A percentile compares a stretch with the other conserved stretches of the same genome.
Conservation (phyloP, 108 stramenopile species). For the Nitzschia sp. region DNA sequence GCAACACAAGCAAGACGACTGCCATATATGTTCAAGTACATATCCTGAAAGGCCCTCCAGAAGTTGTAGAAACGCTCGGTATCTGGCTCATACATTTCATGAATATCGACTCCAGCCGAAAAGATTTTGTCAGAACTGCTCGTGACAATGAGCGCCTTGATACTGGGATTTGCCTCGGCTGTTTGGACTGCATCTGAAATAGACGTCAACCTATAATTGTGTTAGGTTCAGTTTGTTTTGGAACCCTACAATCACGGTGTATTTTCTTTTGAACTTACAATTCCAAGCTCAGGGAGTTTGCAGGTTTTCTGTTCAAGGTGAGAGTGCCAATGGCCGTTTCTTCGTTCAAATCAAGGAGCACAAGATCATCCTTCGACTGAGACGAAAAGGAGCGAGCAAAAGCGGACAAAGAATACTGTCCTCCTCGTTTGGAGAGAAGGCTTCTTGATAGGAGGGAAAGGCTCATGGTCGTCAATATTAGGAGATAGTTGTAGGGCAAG, state of each 20-base stretch:
- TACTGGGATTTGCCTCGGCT: conserved; percentile 43
- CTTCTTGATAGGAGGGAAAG: no score
- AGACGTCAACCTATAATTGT: conserved; percentile 43
- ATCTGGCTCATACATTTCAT: conserved; percentile 65
- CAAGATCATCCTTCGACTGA: conserved; percentile 21
- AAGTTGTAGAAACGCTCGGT: conserved; percentile 56
- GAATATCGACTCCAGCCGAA: conserved; percentile 81
- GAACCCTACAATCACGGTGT: no score
- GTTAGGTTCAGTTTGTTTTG: no score
- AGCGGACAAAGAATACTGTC: background rate
- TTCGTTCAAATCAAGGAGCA: conserved; percentile 46
- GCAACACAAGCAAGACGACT: conserved; percentile 65
- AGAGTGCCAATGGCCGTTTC: conserved; percentile 55
- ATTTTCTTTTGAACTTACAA: conserved; percentile 42
- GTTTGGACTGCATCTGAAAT: conserved; percentile 58
- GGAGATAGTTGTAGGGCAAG: no score
- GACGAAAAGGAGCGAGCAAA: background rate
- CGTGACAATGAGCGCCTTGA: conserved; percentile 59
- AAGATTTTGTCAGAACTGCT: conserved; percentile 71
- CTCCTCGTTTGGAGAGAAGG: no score
- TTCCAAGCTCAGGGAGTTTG: conserved; percentile 81
- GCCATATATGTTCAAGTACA: conserved; percentile 83
- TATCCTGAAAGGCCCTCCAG: conserved; percentile 79
- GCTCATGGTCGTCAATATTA: no score
- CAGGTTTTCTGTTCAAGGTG: conserved; percentile 76